Base-by-base conservation (phyloP, 2,329 filamentous ascomycete genomes). In the Xylariaceae sp. region DNA sequence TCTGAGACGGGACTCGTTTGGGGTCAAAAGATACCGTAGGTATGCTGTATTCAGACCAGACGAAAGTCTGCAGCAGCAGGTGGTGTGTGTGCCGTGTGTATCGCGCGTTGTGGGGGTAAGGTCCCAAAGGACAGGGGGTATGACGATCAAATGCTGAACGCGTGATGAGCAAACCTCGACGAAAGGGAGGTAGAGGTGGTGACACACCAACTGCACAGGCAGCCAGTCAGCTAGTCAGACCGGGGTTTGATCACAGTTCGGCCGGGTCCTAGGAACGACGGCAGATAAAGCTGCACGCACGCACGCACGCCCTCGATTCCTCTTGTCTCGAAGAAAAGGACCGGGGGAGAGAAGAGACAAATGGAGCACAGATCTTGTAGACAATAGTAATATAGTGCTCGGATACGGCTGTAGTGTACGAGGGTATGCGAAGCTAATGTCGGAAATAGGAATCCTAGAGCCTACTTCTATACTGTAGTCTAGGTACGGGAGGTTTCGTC, bases 61-160 rank as follows among this genome's bases (percentile, higher is more conserved):
- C 60, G 56, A 60, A 55, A 49, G 47, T 53, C 56, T 55, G 57
- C 46, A 57, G 56, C 56, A 37, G 50, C 37, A 37, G 41, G 37
- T 52, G 52, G 41, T 46, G 45, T 47, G 58, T 53, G 50, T 53
- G 34, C 28, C 44, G 37, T 49, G 66, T 66, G 62, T 64, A 60
- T 66, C 66, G 61, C 61, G 67, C 66, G 66, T 67, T 67, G 66
- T 69, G 68, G 67, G 67, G 67, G 63, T 67, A 64, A 49, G 63
- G 59, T 64, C 64, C 58, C 58, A 60, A 63, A 65, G 31, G 60
- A 45, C 64, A 68, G 64, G 68, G 66, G 63, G 66, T 70, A 61
- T 14, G 67, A 51, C 61, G 67, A 69, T 70, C 65, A 67, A 63
- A 53, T 66, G 58, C 49, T 41, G 53, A 52, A 50, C 49, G 50